Evolutionary conservation across 2,329 filamentous ascomycete genomes (phyloP).

Genomic region (Amauroascus verrucosus): DNA sequence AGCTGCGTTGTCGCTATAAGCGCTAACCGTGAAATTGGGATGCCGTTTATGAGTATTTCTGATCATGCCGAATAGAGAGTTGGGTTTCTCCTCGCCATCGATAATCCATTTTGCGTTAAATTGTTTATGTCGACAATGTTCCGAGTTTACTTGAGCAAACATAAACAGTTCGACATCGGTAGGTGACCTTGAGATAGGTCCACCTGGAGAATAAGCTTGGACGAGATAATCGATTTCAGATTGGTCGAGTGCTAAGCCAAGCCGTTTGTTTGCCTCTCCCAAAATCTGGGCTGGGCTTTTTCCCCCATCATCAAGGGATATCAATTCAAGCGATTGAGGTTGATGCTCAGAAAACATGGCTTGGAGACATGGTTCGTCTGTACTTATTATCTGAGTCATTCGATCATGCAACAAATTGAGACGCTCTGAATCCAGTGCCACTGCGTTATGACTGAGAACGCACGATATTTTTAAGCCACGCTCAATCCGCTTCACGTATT

Average conservation of each 20-base stretch:
- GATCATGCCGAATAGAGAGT: slow-evolving; percentile 91
- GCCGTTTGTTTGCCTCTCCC: slow-evolving; percentile 69
- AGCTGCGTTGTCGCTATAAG: slow-evolving; percentile 97
- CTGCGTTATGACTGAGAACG: slow-evolving; percentile 50
- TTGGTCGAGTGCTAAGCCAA: slow-evolving; percentile 76
- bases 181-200: slow-evolving; percentile 50
- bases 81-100: slow-evolving; percentile 67
- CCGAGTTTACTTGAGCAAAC: slow-evolving; percentile 98
- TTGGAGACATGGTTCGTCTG: slow-evolving; percentile 56
- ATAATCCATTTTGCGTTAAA: slow-evolving; percentile 98
- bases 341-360: slow-evolving; percentile 67
- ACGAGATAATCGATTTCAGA: slow-evolving; percentile 90
- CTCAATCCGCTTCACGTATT: slow-evolving; percentile 68
- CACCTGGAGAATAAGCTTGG: slow-evolving; percentile 61
- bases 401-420: slow-evolving; percentile 69
- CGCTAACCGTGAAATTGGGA: slow-evolving; percentile 76
- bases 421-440: slow-evolving; percentile 47
- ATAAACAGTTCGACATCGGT: slow-evolving; percentile 96
- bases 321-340: slow-evolving; percentile 57
- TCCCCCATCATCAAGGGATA: slow-evolving; percentile 60
- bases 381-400: slow-evolving; percentile 80
- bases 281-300: slow-evolving; percentile 60
- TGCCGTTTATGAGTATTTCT: slow-evolving; percentile 76
- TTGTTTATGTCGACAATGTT: slow-evolving; percentile 80
- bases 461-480: slow-evolving; percentile 66